Conservation (phyloP, 2,329 filamentous ascomycete species). For the Fusarium pseudonygamai region DNA sequence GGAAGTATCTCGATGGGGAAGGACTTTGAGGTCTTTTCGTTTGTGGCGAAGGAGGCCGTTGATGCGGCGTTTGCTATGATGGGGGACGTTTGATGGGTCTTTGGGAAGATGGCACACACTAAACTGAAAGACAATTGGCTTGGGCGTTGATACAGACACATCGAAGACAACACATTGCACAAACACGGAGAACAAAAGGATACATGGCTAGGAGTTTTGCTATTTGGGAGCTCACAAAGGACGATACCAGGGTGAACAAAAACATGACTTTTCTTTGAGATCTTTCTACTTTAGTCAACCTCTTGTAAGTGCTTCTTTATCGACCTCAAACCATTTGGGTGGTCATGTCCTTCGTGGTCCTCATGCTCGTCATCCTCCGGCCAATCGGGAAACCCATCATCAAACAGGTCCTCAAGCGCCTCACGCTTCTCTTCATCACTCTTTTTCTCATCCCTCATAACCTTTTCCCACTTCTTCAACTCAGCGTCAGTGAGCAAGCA, state of each 20-base stretch:
- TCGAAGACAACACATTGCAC: rapidly evolving
- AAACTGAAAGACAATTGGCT: neutral
- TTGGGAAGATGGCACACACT: neutral
- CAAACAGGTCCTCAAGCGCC: conserved; percentile 60
- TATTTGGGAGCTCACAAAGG: neutral
- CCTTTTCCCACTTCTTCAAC: conserved; percentile 60
- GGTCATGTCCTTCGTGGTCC: conserved; percentile 44
- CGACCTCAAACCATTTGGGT: conserved; percentile 26
- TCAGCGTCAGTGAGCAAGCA: conserved; percentile 72
- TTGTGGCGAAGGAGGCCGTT: conserved; percentile 36
- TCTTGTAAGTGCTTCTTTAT: conserved; percentile 39
- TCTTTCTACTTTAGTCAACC: conserved; percentile 12
- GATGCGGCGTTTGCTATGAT: conserved; percentile 36
- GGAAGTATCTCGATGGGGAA: conserved; percentile 41
- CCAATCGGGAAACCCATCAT: conserved; percentile 69
- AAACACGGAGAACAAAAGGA: rapidly evolving
- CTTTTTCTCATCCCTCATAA: conserved; percentile 57
- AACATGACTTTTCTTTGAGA: neutral
- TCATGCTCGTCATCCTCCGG: conserved; percentile 54
- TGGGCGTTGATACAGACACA: neutral
- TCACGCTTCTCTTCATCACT: conserved; percentile 54
- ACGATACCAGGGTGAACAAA: neutral
- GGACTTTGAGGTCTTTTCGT: conserved; percentile 33
- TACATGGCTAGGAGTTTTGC: neutral
- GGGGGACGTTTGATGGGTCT: conserved; percentile 8